Evolutionary conservation across 768 basidiomycete genomes (phyloP).

Genomic region (Xerocomus spinulosus): DNA sequence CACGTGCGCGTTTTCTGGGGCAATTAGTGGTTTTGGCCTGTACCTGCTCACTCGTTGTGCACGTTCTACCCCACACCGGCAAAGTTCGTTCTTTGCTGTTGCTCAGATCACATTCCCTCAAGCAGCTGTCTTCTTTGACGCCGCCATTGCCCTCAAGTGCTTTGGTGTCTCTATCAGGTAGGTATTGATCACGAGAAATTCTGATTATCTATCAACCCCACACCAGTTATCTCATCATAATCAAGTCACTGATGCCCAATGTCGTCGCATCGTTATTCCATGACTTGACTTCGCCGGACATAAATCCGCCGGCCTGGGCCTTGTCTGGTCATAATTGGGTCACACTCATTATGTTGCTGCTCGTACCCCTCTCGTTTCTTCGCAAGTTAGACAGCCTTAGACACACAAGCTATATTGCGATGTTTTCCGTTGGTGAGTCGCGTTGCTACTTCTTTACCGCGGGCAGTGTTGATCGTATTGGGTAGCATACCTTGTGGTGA

Average conservation of each 20-base stretch:
- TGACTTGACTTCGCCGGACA: constrained; percentile 59
- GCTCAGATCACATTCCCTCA: constrained; percentile 85
- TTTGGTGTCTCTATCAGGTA: constrained; percentile 94
- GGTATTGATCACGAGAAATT: constrained; percentile 11
- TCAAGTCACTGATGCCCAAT: constrained; percentile 90
- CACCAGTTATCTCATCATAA: constrained; percentile 79
- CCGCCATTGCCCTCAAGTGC: constrained; percentile 93
- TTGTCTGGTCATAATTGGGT: constrained; percentile 82
- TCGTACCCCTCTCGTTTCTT: constrained; percentile 80
- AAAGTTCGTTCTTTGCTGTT: constrained; percentile 78
- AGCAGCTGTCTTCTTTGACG: constrained; percentile 85
- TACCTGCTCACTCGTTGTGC: constrained; percentile 88
- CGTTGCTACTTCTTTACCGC: constrained; percentile 1
- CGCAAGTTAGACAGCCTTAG: constrained; percentile 79
- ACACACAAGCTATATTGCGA: constrained; percentile 86
- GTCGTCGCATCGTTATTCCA: constrained; percentile 83
- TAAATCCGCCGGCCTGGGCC: constrained; percentile 70
- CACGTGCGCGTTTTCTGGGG: constrained; percentile 80
- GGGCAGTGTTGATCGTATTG: not conserved
- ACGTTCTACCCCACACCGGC: constrained; percentile 64
- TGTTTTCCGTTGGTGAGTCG: constrained; percentile 81
- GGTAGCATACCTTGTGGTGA: constrained; percentile 71
- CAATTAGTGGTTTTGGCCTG: constrained; percentile 75
- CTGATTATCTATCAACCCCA: not conserved
- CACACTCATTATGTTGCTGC: constrained; percentile 64